Conservation (phyloP, 345 rosid genomes). For the Eucalyptus decipiens region DNA sequence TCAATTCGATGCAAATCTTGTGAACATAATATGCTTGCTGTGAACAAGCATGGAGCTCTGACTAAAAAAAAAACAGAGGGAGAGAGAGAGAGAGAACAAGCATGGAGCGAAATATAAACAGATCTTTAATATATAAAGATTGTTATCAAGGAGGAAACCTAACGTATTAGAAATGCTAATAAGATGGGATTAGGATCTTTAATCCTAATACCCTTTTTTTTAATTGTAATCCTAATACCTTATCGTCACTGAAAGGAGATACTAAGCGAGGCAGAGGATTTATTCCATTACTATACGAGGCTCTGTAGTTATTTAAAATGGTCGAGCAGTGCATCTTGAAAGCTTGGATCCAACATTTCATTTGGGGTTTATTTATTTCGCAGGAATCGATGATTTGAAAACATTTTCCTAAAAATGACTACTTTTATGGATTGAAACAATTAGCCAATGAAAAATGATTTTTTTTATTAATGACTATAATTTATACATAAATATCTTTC, state of each 20-base stretch:
- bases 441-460: accelerated
- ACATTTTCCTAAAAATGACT: accelerated
- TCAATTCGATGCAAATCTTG: neutral
- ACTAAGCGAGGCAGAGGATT: neutral
- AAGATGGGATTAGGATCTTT: neutral
- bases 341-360: neutral
- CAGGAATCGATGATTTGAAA: accelerated
- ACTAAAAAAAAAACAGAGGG: accelerated
- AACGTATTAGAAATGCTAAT: neutral
- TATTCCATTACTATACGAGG: too few relatives aligned
- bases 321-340: neutral
- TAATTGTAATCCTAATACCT: too few relatives aligned
- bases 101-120: neutral
- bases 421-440: accelerated
- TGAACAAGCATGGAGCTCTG: neutral
- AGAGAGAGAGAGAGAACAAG: neutral
- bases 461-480: accelerated
- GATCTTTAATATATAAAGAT: neutral
- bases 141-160: neutral
- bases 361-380: accelerated
- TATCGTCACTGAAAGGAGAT: neutral
- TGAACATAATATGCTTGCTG: neutral
- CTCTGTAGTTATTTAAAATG: neutral
- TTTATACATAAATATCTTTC: accelerated
- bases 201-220: neutral